phyloP scores from a whole-genome alignment of 2,329 filamentous ascomycete genomes.

The Pyrenochaeta sp. region DNA sequence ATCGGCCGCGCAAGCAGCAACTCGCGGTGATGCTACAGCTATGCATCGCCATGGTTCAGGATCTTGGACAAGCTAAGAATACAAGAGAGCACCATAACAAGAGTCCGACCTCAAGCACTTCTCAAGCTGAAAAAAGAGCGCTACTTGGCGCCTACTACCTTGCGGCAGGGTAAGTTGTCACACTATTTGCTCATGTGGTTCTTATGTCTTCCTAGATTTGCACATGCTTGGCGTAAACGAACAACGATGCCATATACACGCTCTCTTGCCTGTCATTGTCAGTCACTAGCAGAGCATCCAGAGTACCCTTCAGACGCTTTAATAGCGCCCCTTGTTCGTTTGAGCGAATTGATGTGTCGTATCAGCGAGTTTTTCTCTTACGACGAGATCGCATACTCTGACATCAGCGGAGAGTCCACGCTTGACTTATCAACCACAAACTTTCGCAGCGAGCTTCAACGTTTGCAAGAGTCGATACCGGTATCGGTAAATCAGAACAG shows the following conservation, averaged over 20 bases:
- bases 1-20: slow-evolving; percentile 40
- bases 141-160: slow-evolving; percentile 28
- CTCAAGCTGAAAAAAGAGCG: slow-evolving; percentile 18
- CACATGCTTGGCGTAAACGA: slow-evolving; percentile 1
- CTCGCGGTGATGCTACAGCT: slow-evolving; percentile 45
- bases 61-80: slow-evolving; percentile 36
- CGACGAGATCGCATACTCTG: slow-evolving; percentile 28
- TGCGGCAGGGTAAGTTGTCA: background rate
- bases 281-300: slow-evolving; percentile 10
- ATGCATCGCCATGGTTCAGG: slow-evolving; percentile 47
- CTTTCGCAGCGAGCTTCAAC: slow-evolving; percentile 24
- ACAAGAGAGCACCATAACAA: background rate
- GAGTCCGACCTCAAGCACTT: background rate
- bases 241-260: slow-evolving; percentile 22
- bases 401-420: slow-evolving; percentile 24
- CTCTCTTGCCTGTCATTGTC: slow-evolving; percentile 23
- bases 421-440: slow-evolving; percentile 21
- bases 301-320: slow-evolving; percentile 21
- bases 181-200: background rate
- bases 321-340: slow-evolving; percentile 23
- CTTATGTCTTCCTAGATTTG: background rate
- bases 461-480: slow-evolving; percentile 7
- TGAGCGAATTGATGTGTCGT: slow-evolving; percentile 23
- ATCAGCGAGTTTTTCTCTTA: slow-evolving; percentile 31
- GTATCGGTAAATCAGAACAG: slow-evolving; percentile 2